Base-by-base conservation (phyloP, 495 filamentous ascomycete genomes). In the Tricharina praecox region DNA sequence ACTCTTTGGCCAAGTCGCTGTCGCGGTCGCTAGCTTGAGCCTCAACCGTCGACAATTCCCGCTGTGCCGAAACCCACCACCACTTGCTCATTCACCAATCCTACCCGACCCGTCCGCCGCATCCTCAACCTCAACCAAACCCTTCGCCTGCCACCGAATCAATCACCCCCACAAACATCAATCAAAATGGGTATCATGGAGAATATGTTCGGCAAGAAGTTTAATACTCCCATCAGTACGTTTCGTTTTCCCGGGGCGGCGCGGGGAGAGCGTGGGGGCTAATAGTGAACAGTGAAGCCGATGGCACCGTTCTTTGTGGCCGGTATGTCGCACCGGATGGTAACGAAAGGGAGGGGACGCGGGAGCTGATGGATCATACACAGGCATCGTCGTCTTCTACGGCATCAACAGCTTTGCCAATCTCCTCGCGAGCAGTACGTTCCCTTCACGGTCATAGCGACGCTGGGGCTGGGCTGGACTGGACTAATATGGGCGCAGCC, bases 241-340 rank as follows among this genome's bases (percentile, higher is more conserved):
- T 78, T 59, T 55, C 24, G 7, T 39, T 16, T 7, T 25, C 28
- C 41, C 23, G 11, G 11, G 13, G n/a, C 37, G 18, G n/a, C 37
- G 23, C 24, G 24, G 20, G 41, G 28, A 16, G 28, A 13, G 28
- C 13, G 5, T 32, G 28, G 28, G 28, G 28, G 28, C 20, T 40
- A 18, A 50, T 49, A 50, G 55, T 40, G 49, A 59, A 68, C 65
- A 96, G 88, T 82, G 69, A 68, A 72, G 70, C 86, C 87, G 53
- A 74, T 92, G 76, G 77, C 73, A 61, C 88, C 88, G 46, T 96
- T 95, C 77, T 92, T 80, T 73, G 69, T 74, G 69, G 87, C 88
- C 63, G 86, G 88, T 96, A 88, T 63, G 85, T 21, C 21, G 2
- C 28, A 5, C 7, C 28, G 28, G 13, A 5, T 32, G 28, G 7